Conservation (phyloP, 495 filamentous ascomycete genomes). For the Xylaria flabelliformis region DNA sequence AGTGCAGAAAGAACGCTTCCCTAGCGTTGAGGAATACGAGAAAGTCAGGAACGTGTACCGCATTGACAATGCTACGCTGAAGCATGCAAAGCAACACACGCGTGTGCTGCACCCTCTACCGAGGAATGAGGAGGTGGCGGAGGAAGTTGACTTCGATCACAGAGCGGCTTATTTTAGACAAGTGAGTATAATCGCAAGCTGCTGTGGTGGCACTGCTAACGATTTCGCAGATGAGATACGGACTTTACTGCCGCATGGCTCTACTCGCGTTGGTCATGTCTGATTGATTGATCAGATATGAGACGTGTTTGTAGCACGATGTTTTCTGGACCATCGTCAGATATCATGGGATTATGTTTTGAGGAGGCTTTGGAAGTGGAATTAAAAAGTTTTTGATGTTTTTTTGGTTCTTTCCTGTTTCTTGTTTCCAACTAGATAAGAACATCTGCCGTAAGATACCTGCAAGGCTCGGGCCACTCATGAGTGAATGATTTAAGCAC, state of each 20-base stretch:
- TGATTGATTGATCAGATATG: constrained; percentile 31
- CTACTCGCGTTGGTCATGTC: constrained; percentile 91
- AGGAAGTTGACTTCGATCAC: constrained; percentile 97
- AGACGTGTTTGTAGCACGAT: background rate
- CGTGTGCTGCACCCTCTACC: constrained; percentile 95
- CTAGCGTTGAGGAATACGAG: constrained; percentile 79
- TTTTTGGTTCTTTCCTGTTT: background rate
- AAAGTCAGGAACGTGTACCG: constrained; percentile 84
- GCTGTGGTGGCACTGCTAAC: constrained; percentile 45
- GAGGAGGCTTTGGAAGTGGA: background rate
- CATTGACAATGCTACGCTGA: constrained; percentile 88
- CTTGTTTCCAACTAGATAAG: constrained; percentile 32
- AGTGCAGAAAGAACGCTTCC: constrained; percentile 94
- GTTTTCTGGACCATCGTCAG: background rate
- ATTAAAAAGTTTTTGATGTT: constrained; percentile 13
- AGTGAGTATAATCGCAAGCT: constrained; percentile 62
- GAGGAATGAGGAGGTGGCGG: constrained; percentile 86
- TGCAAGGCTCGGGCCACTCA: constrained; percentile 38
- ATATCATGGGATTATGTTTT: constrained; percentile 2
- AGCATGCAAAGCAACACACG: constrained; percentile 88
- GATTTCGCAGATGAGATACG: constrained; percentile 87
- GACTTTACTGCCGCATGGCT: constrained; percentile 97
- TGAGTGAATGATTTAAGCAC: constrained; percentile 42
- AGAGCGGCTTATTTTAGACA: constrained; percentile 98
- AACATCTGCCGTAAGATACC: constrained; percentile 40